Conservation (phyloP, 164 flowering plant genomes). For the Euptelea pleiosperma region DNA sequence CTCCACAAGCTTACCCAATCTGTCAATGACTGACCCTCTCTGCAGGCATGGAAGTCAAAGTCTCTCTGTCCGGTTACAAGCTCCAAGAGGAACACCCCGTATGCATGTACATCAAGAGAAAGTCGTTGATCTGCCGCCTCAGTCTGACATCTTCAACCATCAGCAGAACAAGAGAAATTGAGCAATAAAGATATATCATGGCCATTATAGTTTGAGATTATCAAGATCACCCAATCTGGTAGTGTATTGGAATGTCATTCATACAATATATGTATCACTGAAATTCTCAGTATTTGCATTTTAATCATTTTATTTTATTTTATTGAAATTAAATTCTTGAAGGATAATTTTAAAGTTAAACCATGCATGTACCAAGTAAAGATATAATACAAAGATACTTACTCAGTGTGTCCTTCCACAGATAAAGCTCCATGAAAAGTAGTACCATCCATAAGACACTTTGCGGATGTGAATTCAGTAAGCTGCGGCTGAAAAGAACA, state of each 20-base stretch:
- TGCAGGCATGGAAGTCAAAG: neutral
- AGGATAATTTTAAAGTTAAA: no score
- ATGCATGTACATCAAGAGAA: constrained; percentile 33
- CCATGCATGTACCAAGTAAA: no score
- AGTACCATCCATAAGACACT: constrained; percentile 24
- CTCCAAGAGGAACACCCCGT: constrained; percentile 42
- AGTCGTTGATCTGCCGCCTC: constrained; percentile 19
- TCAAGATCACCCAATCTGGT: no score
- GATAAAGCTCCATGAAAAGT: constrained; percentile 10
- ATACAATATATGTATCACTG: no score
- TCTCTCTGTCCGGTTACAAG: constrained; percentile 37
- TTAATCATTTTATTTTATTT: no score
- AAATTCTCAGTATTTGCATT: no score
- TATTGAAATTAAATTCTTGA: no score
- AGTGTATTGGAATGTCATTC: no score
- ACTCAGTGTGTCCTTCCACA: constrained; percentile 14
- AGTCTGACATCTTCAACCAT: constrained; percentile 17
- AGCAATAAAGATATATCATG: neutral
- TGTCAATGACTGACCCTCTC: constrained; percentile 18
- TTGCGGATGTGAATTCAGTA: constrained; percentile 28
- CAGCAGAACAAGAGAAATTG: neutral
- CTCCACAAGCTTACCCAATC: constrained; percentile 32
- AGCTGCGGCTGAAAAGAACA: constrained; percentile 22
- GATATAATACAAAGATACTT: constrained; percentile 14
- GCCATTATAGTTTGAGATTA: no score